Base-by-base conservation (phyloP, 1,284 basidiomycete genomes). In the Moesziomyces globuligerus region DNA sequence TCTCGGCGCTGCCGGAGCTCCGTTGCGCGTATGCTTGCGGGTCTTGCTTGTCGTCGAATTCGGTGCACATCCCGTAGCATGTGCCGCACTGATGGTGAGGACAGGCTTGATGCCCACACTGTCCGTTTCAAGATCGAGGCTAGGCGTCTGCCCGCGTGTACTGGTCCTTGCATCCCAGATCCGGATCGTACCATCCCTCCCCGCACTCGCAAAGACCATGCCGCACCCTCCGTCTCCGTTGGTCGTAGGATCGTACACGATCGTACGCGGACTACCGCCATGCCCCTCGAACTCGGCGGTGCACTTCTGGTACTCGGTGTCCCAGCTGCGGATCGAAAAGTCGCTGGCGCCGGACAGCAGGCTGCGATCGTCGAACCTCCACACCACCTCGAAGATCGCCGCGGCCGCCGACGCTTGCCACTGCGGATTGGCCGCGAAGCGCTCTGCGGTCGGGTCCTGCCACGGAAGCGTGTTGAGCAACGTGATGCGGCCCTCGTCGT, bases 401-500 rank as follows among this genome's bases (percentile, higher is more conserved):
- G 68, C 49, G 5, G 56, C 53, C 0, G 49, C 41, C 20, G 60
- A 62, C 13, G 67, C 59, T 25, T 67, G 51, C 67, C 69, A 72
- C 20, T 41, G 52, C 13, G 56, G 59, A 21, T 68, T 39, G 3
- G 18, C 20, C 17, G 50, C 40, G n/a, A 24, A 48, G 3, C 24
- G 13, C 28, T 66, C 52, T 4, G 59, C 49, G 5, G 60, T 41
- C 4, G 21, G 20, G 36, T 72, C 66, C 21, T 68, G 64, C 43
- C 51, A 53, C 2, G 67, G 23, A 13, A 65, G 45, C 11, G 78
- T 81, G 47, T 81, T 67, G 51, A 81, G 46, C 4, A 81, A 67
- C 5, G 70, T 66, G 41, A 81, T 60, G 15, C 74, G 66, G 7
- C 80, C 79, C 41, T 80, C 76, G 57, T 81, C 79, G 51, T 78